Evolutionary conservation across 345 rosid species (phyloP).

Genomic region (Fremontodendron californicum): DNA sequence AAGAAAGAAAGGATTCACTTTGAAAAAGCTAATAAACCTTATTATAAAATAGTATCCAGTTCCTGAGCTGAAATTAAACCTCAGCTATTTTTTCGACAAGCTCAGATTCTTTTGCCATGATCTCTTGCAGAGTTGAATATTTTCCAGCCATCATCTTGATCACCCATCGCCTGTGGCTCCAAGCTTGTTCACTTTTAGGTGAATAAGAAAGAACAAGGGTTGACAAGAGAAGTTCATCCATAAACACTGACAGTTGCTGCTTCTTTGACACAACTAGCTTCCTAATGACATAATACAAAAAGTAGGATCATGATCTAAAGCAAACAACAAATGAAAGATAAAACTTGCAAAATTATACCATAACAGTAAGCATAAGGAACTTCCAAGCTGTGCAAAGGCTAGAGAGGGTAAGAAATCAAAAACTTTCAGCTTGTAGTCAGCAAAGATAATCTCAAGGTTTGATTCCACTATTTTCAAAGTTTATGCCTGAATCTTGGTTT

Average conservation of each 20-base stretch:
- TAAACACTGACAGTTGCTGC: constrained; percentile 33
- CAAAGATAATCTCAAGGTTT: neutral
- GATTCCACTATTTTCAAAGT: neutral
- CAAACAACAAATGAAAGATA: constrained; percentile 8
- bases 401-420: neutral
- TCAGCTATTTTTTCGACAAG: constrained; percentile 80
- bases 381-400: neutral
- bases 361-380: neutral
- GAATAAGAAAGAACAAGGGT: constrained; percentile 72
- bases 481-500: neutral
- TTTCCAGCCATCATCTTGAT: constrained; percentile 63
- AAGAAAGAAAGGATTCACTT: constrained; percentile 12
- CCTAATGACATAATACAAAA: constrained; percentile 36
- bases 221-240: constrained; percentile 69
- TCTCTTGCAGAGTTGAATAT: constrained; percentile 40
- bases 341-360: neutral
- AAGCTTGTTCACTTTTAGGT: constrained; percentile 90
- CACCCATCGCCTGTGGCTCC: constrained; percentile 97
- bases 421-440: neutral
- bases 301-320: constrained; percentile 11
- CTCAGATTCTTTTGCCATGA: constrained; percentile 73
- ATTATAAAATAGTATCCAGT: constrained; percentile 39
- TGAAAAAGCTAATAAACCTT: constrained; percentile 46
- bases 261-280: constrained; percentile 57
- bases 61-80: constrained; percentile 61